Base-by-base conservation (phyloP, 176 grass and related monocot species). In the Ananas comosus region DNA sequence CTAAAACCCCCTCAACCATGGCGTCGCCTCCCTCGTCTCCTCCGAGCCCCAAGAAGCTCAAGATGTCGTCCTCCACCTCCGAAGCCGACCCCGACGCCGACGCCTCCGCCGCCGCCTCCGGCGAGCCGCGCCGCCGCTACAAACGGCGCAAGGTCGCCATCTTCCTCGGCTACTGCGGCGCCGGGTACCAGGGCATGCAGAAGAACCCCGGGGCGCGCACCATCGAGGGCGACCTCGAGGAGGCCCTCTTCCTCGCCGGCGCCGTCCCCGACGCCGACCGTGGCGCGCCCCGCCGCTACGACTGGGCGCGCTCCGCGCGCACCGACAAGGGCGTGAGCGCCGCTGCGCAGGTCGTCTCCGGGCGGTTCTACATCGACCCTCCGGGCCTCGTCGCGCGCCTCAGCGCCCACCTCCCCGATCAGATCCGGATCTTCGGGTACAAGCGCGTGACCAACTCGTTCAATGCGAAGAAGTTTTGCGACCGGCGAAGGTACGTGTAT, bases 101-200 rank as follows among this genome's bases (percentile, higher is more conserved):
- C 49, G 83, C 74, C 49, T 79, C 63, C 48, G 17, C 11, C 12
- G 18, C n/a, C 19, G 61, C 67, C 10, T 21, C 77, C 29, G 86
- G 54, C 3, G 74, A 92, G 63, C 79, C 70, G 7, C 71, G 76
- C 42, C 89, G 77, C 9, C 86, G 86, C 16, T 92, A 90, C 77
- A 97, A 97, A 81, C 93, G 93, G 51, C 89, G 89, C 18, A 97
- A 97, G 78, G 89, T 92, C 12, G 89, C 89, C 65, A 92, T 97
- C 68, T 76, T 97, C 67, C 79, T 97, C 9, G 86, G 79, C n/a
- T 97, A 97, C 69, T 88, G 86, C 65, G 94, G 94, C 17, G 80
- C 89, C 2, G 89, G 94, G 1, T 97, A 97, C 67, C 94, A 97
- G 72, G 93, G 93, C 14, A 97, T 97, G 93, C 93, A 97, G 80